phyloP scores from a whole-genome alignment of 1,284 basidiomycete genomes.

The Austroboletus niveus region DNA sequence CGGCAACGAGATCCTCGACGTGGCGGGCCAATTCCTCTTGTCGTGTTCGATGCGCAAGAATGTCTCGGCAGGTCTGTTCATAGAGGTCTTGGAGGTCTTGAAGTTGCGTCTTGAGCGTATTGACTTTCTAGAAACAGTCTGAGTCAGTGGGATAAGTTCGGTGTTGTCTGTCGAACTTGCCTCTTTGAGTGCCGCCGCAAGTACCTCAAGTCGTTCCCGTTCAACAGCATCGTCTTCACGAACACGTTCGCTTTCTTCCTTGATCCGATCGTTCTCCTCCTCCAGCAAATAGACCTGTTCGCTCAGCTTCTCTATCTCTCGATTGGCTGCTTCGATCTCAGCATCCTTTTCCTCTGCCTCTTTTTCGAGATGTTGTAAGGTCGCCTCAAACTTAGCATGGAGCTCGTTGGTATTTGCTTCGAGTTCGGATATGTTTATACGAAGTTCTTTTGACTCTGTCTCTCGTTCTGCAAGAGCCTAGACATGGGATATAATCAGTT shows the following conservation, averaged over 20 bases:
- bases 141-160: slow-evolving; percentile 1
- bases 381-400: slow-evolving; percentile 70
- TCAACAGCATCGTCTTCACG: slow-evolving; percentile 69
- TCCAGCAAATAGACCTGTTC: slow-evolving; percentile 61
- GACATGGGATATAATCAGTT: slow-evolving; percentile 6
- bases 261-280: slow-evolving; percentile 53
- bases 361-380: slow-evolving; percentile 68
- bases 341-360: slow-evolving; percentile 71
- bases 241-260: slow-evolving; percentile 49
- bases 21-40: slow-evolving; percentile 77
- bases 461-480: slow-evolving; percentile 76
- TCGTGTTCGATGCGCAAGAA: slow-evolving; percentile 57
- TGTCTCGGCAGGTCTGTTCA: slow-evolving; percentile 58
- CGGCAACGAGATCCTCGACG: slow-evolving; percentile 70
- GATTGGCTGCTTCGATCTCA: slow-evolving; percentile 63
- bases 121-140: slow-evolving; percentile 55
- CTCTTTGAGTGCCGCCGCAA: slow-evolving; percentile 77
- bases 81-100: slow-evolving; percentile 61
- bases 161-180: slow-evolving; percentile 37
- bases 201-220: slow-evolving; percentile 67
- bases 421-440: slow-evolving; percentile 68
- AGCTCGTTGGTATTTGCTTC: slow-evolving; percentile 69
- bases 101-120: slow-evolving; percentile 56
- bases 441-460: slow-evolving; percentile 68
- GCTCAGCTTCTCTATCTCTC: slow-evolving; percentile 72